Base-by-base conservation (phyloP, 306 rosid genomes). In the Trichosanthes truncata region DNA sequence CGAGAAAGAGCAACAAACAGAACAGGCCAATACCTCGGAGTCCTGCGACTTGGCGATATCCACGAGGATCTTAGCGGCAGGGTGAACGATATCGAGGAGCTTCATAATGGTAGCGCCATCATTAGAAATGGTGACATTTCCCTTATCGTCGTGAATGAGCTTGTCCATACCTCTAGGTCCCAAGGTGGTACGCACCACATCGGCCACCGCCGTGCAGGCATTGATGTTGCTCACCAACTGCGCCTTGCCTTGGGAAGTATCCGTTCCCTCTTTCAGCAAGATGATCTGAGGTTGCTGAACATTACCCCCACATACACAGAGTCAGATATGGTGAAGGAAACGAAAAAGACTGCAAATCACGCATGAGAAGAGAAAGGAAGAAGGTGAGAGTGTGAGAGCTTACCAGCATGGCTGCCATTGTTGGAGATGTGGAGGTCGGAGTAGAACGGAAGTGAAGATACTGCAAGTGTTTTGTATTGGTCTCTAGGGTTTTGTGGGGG, bases 141-240 rank as follows among this genome's bases (percentile, higher is more conserved):
- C 98, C 82, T 95, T 95, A 52, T 95, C 92, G 46, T 92, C 97
- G 51, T 95, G 98, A 51, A 95, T 95, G 86, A 95, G 97, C 62
- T 95, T 95, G 88, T 95, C 98, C 98, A 95, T 95, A 40, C 98
- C 98, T 65, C 98, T 90, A 0, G 98, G 98, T 1, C 98, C 98
- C 8, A 95, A 86, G 7, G 98, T 95, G 73, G 93, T 86, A 36
- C 98, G 87, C 36, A 95, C 97, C 84, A 95, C 97, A 55, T 95
- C 98, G 4, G 97, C 96, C 79, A 93, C 96, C 5, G 93, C 97
- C 8, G 93, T 90, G 82, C 98, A 95, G 25, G 98, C 98, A 82
- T 95, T 95, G 79, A 95, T 95, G 88, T 95, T 95, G 90, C 98
- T 95, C 36, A 95, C 89, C 7, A 95, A 81, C 89, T 95, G 98